A percentile compares a stretch with the other conserved stretches of the same genome.
phyloP scores from a whole-genome alignment of 768 basidiomycete genomes.

The Kwoniella bestiolae region DNA sequence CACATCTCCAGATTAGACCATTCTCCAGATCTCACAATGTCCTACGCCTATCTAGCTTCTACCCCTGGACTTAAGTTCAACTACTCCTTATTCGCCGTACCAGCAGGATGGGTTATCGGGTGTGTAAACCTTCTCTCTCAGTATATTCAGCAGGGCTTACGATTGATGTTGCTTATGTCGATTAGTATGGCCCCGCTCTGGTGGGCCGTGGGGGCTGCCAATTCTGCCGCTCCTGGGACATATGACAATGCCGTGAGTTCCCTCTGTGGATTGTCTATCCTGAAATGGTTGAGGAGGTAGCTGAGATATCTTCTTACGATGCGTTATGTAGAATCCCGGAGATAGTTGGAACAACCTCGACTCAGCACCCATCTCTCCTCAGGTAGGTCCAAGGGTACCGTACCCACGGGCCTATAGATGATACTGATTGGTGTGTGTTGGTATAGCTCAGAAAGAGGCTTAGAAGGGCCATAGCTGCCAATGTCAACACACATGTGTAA shows the following conservation, averaged over 20 bases:
- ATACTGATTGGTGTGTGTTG: neutral
- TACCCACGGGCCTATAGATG: neutral
- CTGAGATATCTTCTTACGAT: too few species aligned
- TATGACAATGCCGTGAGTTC: constrained; percentile 14
- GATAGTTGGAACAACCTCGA: constrained; percentile 37
- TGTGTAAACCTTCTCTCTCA: constrained; percentile 11
- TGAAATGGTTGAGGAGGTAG: too few species aligned
- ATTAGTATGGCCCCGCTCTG: constrained; percentile 36
- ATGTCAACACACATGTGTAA: constrained; percentile 35
- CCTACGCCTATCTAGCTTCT: constrained; percentile 28
- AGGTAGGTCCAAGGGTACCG: neutral
- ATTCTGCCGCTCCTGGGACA: constrained; percentile 7
- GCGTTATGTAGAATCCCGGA: constrained; percentile 25
- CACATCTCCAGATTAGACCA: neutral
- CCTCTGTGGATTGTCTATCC: neutral
- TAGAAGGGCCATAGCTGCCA: constrained; percentile 33
- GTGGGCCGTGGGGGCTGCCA: constrained; percentile 34
- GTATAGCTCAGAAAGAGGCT: constrained; percentile 30
- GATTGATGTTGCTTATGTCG: neutral
- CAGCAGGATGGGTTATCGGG: constrained; percentile 44
- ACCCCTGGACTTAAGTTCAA: constrained; percentile 38
- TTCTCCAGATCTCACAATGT: neutral
- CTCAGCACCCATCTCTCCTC: constrained; percentile 6
- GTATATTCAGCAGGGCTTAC: too few species aligned
- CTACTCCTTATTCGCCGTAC: constrained; percentile 43